Percentiles rank a stretch among this genome's conserved stretches.
These are phyloP conservation scores for Terfezia boudieri DNA, from an alignment of 495 filamentous ascomycete species.

Conservation along the genomic window DNA sequence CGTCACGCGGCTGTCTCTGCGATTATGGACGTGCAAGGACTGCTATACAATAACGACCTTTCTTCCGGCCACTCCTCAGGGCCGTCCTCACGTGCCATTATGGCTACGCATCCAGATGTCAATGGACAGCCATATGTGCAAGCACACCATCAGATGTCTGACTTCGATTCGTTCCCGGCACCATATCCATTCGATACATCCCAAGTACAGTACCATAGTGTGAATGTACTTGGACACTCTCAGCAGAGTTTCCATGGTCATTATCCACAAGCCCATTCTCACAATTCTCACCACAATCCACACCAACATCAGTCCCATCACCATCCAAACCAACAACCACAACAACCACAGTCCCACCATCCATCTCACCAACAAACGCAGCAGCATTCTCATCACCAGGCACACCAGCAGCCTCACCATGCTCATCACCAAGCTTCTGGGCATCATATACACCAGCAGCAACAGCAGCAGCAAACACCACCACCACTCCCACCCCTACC, in stretches of 20 bases:
- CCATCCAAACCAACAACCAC: constrained; percentile 2
- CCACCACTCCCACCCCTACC: background rate
- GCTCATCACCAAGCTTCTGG: background rate
- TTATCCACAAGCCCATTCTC: constrained; percentile 42
- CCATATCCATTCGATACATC: constrained; percentile 17
- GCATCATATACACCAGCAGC: background rate
- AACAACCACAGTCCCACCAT: constrained; percentile 6
- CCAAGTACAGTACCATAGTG: constrained; percentile 17
- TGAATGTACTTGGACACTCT: constrained; percentile 14
- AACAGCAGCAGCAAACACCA: background rate
- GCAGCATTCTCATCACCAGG: background rate
- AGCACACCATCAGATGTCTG: constrained; percentile 16
- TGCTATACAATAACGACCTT: constrained; percentile 18
- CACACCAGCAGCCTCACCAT: background rate
- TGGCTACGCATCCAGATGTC: constrained; percentile 18
- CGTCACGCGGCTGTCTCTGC: constrained; percentile 16
- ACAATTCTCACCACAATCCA: constrained; percentile 1
- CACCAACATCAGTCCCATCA: constrained; percentile 7
- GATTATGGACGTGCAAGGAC: constrained; percentile 20
- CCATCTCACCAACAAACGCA: constrained; percentile 13
- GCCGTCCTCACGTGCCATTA: constrained; percentile 14
- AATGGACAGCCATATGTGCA: constrained; percentile 14
- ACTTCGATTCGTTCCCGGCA: constrained; percentile 16
- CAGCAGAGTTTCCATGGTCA: constrained; percentile 12
- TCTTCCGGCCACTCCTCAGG: constrained; percentile 13